Evolutionary conservation across 2,329 filamentous ascomycete genomes (phyloP), one percentile per base, ranked within the genome.

Genomic region (Epichloe elymi): DNA sequence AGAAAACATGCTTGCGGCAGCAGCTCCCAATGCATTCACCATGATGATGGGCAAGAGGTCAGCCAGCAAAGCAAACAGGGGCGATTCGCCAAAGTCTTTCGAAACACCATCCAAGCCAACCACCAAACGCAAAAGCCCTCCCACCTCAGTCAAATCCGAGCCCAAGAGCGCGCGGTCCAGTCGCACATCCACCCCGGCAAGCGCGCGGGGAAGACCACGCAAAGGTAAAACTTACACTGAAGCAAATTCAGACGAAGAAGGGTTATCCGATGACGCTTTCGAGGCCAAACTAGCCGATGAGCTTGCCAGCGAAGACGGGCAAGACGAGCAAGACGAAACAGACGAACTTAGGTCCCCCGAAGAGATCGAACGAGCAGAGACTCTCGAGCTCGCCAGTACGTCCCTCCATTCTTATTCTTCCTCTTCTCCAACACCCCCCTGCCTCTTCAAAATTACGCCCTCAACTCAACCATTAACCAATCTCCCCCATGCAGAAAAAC

Each of bases 241-340:
- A 54, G 65, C 80, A 58, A 68, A 86, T 36, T 72, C 76, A 0
- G 77, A 78, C 1, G 79, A 83, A 39, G 78, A 81, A 50, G 70
- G 49, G 5, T 36, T 96, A 10, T 90, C 85, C 5, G 91, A 97
- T 56, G 79, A 85, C 33, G 84, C 88, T 56, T 97, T 93, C 61
- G 90, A 95, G 64, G 76, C 81, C 0, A 85, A 85, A 56, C 72
- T 95, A 1, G 84, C 86, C 5, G 72, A 81, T 3, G 80, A 85
- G 53, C 67, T 82, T 23, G 69, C 65, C 1, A 63, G 68, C 1
- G 43, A 46, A 26, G 68, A 70, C 11, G 68, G 74, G 0, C 61
- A 65, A 0, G 26, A 30, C 8, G 8, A 30, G 26, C 26, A 30
- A 10, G 65, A 69, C 0, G 61, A 68, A 0, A 58, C 64, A 2